Evolutionary conservation across 2,329 filamentous ascomycete genomes (phyloP), one percentile per base, ranked within the genome.

Genomic region (Hortaea werneckii): DNA sequence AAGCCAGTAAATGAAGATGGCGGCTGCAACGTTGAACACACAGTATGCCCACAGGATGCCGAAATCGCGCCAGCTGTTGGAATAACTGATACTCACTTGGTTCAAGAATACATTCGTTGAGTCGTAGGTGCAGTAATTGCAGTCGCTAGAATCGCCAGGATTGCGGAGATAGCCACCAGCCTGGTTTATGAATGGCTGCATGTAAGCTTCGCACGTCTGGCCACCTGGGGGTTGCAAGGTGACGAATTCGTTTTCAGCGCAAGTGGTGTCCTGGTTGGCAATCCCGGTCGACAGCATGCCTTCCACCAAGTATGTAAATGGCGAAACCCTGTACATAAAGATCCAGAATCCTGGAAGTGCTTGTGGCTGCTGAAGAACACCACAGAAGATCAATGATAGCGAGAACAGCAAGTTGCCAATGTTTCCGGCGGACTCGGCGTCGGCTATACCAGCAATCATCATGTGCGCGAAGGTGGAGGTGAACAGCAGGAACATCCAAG

Each of bases 271-370:
- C 0, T 78, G 78, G 56, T 83, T 81, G 37, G 84, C 83, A 5
- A 94, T 68, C 3, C 78, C 85, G 0, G 77, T 77, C 0, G 82
- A 75, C 0, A 90, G 64, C 68, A 94, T 80, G 20, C 81, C 85
- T 7, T 76, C 75, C 27, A 90, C 78, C 11, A 92, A 69, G 62
- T 94, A 95, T 0, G 84, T 89, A 56, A 95, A 85, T 0, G 88
- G 55, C 0, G 82, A 87, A 41, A 88, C 68, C 40, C 83, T 78
- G 66, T 90, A 90, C 81, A 88, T 85, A 71, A 87, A 87, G 42
- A 44, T 47, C 84, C 85, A 90, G 73, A 89, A 88, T 5, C 77
- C 69, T 0, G 85, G 84, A 30, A 90, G 74, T 2, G 67, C 64
- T 2, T 67, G 64, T 0, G 83, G 82, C 5, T 70, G 68, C 28